A percentile compares a stretch with the other conserved stretches of the same genome.
phyloP scores from a whole-genome alignment of 2,329 filamentous ascomycete species.

The Trichocomaceae sp. region DNA sequence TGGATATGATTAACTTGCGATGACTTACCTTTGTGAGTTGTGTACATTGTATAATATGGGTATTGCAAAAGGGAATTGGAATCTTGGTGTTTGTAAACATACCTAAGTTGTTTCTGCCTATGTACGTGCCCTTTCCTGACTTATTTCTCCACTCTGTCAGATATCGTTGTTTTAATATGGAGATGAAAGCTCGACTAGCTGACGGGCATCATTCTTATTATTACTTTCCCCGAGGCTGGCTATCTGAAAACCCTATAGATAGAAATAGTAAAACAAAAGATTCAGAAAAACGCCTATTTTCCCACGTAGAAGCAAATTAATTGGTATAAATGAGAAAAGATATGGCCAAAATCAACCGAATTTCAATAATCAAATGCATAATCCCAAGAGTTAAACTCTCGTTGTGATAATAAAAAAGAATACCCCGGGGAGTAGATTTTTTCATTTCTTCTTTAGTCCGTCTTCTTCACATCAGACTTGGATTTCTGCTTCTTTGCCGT shows the following conservation, averaged over 20 bases:
- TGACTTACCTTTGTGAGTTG: background rate
- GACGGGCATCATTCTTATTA: background rate
- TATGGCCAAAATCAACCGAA: background rate
- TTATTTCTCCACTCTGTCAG: background rate
- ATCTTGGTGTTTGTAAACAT: background rate
- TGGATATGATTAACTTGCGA: background rate
- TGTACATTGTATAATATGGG: background rate
- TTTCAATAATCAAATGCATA: background rate
- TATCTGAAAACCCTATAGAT: background rate
- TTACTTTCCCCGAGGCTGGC: background rate
- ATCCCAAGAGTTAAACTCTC: background rate
- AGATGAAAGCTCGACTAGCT: no score
- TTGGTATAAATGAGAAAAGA: background rate
- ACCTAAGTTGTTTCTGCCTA: background rate
- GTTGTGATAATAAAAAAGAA: background rate
- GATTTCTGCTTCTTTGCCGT: slow-evolving; percentile 3
- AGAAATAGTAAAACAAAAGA: background rate
- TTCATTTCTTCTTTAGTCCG: background rate
- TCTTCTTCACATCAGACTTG: slow-evolving; percentile 2
- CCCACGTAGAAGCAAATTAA: background rate
- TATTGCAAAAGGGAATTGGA: background rate
- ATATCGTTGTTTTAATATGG: background rate
- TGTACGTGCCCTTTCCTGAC: background rate
- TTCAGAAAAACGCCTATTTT: background rate
- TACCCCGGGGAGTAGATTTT: background rate